Evolutionary conservation across 495 filamentous ascomycete species (phyloP).

Genomic region (Aspergillus asperescens): DNA sequence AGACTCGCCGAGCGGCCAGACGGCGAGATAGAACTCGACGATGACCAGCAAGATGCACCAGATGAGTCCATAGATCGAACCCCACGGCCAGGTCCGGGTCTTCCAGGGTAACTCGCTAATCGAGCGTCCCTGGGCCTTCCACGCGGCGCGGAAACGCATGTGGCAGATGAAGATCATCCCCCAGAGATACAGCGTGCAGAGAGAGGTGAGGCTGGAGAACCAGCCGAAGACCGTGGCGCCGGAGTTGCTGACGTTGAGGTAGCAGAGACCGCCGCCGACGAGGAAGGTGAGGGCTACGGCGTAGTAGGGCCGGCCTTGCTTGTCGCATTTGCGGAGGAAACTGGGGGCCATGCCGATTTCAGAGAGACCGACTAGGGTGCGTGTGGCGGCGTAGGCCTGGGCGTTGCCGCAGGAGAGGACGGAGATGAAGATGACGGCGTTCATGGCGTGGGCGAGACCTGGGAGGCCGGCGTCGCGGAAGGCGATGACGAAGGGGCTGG

Average conservation of each 20-base stretch:
- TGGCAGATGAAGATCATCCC: slow-evolving; percentile 52
- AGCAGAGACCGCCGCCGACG: slow-evolving; percentile 43
- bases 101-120: slow-evolving; percentile 64
- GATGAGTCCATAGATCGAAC: slow-evolving; percentile 21
- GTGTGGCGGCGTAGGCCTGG: slow-evolving; percentile 35
- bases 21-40: slow-evolving; percentile 25
- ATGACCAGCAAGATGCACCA: slow-evolving; percentile 27
- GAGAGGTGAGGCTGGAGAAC: slow-evolving; percentile 51
- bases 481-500: slow-evolving; percentile 56
- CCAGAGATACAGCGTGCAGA: slow-evolving; percentile 54
- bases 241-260: slow-evolving; percentile 46
- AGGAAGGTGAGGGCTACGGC: slow-evolving; percentile 39
- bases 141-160: slow-evolving; percentile 57
- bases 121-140: slow-evolving; percentile 54
- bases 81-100: slow-evolving; percentile 30
- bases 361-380: slow-evolving; percentile 49
- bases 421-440: slow-evolving; percentile 43
- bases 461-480: slow-evolving; percentile 42
- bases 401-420: slow-evolving; percentile 53
- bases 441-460: slow-evolving; percentile 36
- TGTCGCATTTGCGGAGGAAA: slow-evolving; percentile 47
- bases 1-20: slow-evolving; percentile 21
- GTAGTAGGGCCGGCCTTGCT: slow-evolving; percentile 44
- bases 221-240: slow-evolving; percentile 53
- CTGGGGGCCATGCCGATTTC: slow-evolving; percentile 8